Evolutionary conservation across 164 flowering plant genomes (phyloP).

Genomic region (Santalum album): DNA sequence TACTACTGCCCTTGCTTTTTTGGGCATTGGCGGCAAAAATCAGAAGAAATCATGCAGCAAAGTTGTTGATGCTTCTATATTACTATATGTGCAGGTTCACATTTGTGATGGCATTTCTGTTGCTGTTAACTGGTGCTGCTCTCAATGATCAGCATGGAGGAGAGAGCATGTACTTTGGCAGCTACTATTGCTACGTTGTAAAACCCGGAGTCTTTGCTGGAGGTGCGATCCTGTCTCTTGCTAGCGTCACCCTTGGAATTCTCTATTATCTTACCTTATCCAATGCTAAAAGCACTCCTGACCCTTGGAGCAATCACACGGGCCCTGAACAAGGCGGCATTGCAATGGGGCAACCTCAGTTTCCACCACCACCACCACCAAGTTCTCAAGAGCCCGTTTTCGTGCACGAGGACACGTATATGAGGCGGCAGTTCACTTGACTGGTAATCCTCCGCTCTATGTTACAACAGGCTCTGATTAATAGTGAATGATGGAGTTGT

Average conservation of each 20-base stretch:
- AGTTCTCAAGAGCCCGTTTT: slow-evolving; percentile 52
- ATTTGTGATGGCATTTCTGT: slow-evolving; percentile 73
- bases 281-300: slow-evolving; percentile 22
- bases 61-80: no score
- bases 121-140: slow-evolving; percentile 82
- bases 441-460: no score
- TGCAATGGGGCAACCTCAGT: slow-evolving; percentile 76
- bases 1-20: no score
- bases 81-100: slow-evolving; percentile 54
- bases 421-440: slow-evolving; percentile 56
- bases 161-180: slow-evolving; percentile 50
- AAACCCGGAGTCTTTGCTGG: slow-evolving; percentile 90
- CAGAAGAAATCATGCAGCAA: no score
- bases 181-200: slow-evolving; percentile 75
- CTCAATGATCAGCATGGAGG: slow-evolving; percentile 67
- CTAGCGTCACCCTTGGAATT: slow-evolving; percentile 58
- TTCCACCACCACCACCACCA: slow-evolving; percentile 28
- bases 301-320: slow-evolving; percentile 18
- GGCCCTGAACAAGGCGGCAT: slow-evolving; percentile 38
- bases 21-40: no score
- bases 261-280: slow-evolving; percentile 45
- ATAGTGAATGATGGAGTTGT: no score
- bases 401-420: slow-evolving; percentile 79
- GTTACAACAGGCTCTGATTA: no score
- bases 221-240: slow-evolving; percentile 66